Percentiles rank a stretch among this genome's conserved stretches.
Evolutionary conservation across 176 grass and related monocot genomes (phyloP).

Genomic region (Musa schizocarpa): DNA sequence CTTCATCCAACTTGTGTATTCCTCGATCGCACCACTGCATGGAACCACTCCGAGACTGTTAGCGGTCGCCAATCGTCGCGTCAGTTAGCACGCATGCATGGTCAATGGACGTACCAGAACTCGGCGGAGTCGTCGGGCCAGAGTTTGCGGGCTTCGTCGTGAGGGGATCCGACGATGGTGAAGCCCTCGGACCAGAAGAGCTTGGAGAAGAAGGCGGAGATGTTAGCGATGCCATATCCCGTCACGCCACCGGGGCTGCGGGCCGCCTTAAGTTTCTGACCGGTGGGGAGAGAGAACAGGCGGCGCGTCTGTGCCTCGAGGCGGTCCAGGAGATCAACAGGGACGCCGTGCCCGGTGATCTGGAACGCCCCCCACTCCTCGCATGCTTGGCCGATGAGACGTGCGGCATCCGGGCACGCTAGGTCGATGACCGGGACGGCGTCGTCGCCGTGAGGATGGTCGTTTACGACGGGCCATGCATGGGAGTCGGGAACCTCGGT

Average conservation of each 20-base stretch:
- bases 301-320: neutral
- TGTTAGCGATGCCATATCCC: constrained; percentile 4
- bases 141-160: constrained; percentile 6
- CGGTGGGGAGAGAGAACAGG: constrained; percentile 11
- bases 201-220: constrained; percentile 16
- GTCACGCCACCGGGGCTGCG: neutral
- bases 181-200: constrained; percentile 20
- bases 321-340: neutral
- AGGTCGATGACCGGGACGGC: constrained; percentile 14
- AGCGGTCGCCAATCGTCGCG: no score
- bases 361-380: constrained; percentile 13
- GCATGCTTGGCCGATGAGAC: constrained; percentile 7
- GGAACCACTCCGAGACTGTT: no score
- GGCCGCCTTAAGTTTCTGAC: constrained; percentile 5
- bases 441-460: constrained; percentile 7
- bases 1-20: constrained; percentile 3
- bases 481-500: constrained; percentile 12
- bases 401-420: neutral
- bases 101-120: constrained; percentile 6
- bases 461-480: constrained; percentile 9
- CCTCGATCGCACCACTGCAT: constrained; percentile 5
- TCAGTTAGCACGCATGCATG: neutral
- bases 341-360: constrained; percentile 12
- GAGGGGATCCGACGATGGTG: constrained; percentile 10
- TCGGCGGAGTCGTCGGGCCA: constrained; percentile 13